Conservation (phyloP, 805 yeast genomes). For the Millerozyma acaciae region DNA sequence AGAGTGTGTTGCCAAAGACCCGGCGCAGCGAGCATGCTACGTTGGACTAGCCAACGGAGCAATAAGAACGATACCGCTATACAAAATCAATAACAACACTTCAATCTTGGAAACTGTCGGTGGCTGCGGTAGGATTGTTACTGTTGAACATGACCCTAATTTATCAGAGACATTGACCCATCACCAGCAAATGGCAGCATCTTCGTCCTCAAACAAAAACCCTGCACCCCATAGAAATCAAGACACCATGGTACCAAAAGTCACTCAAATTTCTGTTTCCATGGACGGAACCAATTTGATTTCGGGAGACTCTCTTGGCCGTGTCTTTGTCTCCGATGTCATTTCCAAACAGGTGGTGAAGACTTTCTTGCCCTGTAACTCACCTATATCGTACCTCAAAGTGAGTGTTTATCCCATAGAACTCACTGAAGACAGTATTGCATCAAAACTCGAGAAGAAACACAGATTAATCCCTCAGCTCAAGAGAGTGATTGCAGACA, state of each 20-base stretch:
- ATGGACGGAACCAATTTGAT: constrained; percentile 71
- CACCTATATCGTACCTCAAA: constrained; percentile 30
- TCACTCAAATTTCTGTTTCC: constrained; percentile 56
- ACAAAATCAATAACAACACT: constrained; percentile 29
- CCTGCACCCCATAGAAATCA: no score
- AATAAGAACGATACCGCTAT: constrained; percentile 55
- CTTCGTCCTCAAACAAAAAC: constrained; percentile 5
- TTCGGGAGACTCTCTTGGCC: constrained; percentile 74
- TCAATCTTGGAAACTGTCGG: constrained; percentile 57
- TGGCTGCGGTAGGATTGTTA: constrained; percentile 49
- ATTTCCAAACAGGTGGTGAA: constrained; percentile 64
- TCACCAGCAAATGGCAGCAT: constrained; percentile 31
- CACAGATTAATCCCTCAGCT: constrained; percentile 56
- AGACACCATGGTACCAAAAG: no score
- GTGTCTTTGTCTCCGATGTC: constrained; percentile 63
- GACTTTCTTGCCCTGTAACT: constrained; percentile 43
- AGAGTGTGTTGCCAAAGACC: constrained; percentile 61
- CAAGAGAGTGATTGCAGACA: constrained; percentile 53
- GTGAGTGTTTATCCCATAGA: constrained; percentile 18
- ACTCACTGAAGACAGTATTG: constrained; percentile 3
- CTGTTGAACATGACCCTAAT: constrained; percentile 49
- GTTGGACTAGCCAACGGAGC: constrained; percentile 65
- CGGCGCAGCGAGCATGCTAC: constrained; percentile 72
- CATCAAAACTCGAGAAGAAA: constrained; percentile 25
- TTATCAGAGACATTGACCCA: constrained; percentile 50